phyloP scores from a whole-genome alignment of 1,284 basidiomycete species.

The Melampsora medusae region DNA sequence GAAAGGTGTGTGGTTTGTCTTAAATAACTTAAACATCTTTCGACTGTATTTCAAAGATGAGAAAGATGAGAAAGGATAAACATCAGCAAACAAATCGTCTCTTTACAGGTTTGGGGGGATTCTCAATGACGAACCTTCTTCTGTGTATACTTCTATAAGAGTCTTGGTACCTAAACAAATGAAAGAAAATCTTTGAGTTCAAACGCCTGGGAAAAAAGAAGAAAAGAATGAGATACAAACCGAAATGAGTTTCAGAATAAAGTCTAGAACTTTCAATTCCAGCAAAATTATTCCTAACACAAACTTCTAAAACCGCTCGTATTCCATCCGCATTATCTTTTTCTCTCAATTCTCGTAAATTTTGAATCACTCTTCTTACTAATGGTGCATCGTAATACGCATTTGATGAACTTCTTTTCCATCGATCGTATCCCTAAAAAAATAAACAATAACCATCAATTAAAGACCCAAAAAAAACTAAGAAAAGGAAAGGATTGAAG shows the following conservation, averaged over 20 bases:
- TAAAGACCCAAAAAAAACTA: slow-evolving; percentile 56
- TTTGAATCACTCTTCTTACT: slow-evolving; percentile 71
- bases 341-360: slow-evolving; percentile 65
- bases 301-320: slow-evolving; percentile 86
- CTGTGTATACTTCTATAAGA: slow-evolving; percentile 64
- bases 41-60: slow-evolving; percentile 43
- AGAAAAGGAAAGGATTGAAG: background rate
- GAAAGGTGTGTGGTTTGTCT: slow-evolving; percentile 70
- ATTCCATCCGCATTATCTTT: slow-evolving; percentile 77
- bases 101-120: too few species aligned
- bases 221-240: background rate
- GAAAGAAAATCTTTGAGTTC: background rate
- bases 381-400: slow-evolving; percentile 83
- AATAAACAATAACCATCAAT: background rate
- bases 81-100: too few species aligned
- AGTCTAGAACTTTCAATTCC: slow-evolving; percentile 85
- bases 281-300: slow-evolving; percentile 88
- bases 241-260: slow-evolving; percentile 73
- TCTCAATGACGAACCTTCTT: slow-evolving; percentile 62
- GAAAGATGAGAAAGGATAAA: background rate
- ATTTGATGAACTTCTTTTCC: slow-evolving; percentile 80
- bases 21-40: slow-evolving; percentile 64
- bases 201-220: background rate
- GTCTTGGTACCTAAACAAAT: slow-evolving; percentile 27
- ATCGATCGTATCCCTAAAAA: slow-evolving; percentile 68